Conservation (phyloP, 2,329 filamentous ascomycete genomes). For the Fusarium musae region DNA sequence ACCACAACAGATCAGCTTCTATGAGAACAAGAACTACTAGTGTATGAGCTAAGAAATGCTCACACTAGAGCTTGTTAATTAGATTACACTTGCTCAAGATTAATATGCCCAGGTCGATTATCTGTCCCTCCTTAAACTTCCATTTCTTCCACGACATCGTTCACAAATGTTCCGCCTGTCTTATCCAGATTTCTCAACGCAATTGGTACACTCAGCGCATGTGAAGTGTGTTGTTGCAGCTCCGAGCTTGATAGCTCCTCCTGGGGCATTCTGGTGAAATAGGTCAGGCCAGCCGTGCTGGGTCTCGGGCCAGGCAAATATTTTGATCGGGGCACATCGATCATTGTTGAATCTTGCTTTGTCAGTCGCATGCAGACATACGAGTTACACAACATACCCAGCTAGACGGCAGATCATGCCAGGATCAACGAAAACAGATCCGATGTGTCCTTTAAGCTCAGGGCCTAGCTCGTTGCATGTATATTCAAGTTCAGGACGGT, state of each 20-base stretch:
- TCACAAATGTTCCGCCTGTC: not conserved
- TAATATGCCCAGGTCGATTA: not conserved
- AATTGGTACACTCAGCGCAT: conserved; percentile 41
- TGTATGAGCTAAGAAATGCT: not conserved
- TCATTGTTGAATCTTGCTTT: conserved; percentile 5
- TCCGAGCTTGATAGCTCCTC: conserved; percentile 24
- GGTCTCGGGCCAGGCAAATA: conserved; percentile 45
- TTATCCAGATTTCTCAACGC: conserved; percentile 16
- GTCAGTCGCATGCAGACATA: conserved; percentile 5
- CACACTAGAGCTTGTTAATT: not conserved
- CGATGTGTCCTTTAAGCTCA: conserved; percentile 37
- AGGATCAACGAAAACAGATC: conserved; percentile 41
- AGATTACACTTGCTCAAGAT: not conserved
- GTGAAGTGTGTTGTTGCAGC: conserved; percentile 42
- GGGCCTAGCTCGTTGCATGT: conserved; percentile 35
- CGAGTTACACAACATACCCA: conserved; percentile 16
- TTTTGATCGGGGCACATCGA: conserved; percentile 29
- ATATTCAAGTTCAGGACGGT: conserved; percentile 41
- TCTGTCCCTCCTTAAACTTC: not conserved
- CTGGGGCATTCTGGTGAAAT: conserved; percentile 27
- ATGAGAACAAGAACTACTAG: conserved; percentile 9
- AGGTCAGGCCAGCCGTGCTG: conserved; percentile 35
- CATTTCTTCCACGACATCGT: not conserved
- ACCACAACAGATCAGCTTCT: not conserved
- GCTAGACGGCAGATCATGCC: conserved; percentile 42